Evolutionary conservation across 208 protist species (phyloP).

Genomic region (Blastocrithidia nonstop): DNA sequence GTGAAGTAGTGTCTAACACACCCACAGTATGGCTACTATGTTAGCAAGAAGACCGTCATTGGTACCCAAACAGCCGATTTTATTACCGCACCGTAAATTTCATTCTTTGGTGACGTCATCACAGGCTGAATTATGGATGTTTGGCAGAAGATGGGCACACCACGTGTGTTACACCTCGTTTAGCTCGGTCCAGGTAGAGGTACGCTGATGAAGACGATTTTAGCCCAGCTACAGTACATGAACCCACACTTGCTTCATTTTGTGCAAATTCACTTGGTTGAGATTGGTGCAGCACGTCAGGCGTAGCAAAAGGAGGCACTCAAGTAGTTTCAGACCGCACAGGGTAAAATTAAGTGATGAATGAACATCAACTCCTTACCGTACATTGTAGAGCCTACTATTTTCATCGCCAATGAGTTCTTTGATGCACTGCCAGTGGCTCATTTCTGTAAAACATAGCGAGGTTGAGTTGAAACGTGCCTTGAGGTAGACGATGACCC

Average conservation of each 20-base stretch:
- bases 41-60: conserved; percentile 72
- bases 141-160: conserved; percentile 87
- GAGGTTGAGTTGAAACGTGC: conserved; percentile 85
- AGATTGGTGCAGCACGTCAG: conserved; percentile 64
- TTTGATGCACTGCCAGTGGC: conserved; percentile 87
- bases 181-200: conserved; percentile 78
- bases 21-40: conserved; percentile 83
- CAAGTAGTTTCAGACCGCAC: conserved; percentile 66
- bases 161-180: conserved; percentile 74
- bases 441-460: conserved; percentile 85
- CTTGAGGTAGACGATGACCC: conserved; percentile 83
- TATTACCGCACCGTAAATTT: conserved; percentile 82
- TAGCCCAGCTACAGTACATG: conserved; percentile 68
- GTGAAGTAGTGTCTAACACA: conserved; percentile 84
- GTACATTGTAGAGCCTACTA: conserved; percentile 66
- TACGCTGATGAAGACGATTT: conserved; percentile 81
- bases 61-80: conserved; percentile 79
- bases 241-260: conserved; percentile 84
- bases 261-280: conserved; percentile 72
- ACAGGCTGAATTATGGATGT: conserved; percentile 81
- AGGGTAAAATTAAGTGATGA: conserved; percentile 81
- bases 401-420: conserved; percentile 84
- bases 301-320: conserved; percentile 78
- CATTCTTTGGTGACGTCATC: conserved; percentile 83
- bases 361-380: conserved; percentile 73